Evolutionary conservation across 2,329 filamentous ascomycete genomes (phyloP).

Genomic region (Aureobasidium subglaciale): DNA sequence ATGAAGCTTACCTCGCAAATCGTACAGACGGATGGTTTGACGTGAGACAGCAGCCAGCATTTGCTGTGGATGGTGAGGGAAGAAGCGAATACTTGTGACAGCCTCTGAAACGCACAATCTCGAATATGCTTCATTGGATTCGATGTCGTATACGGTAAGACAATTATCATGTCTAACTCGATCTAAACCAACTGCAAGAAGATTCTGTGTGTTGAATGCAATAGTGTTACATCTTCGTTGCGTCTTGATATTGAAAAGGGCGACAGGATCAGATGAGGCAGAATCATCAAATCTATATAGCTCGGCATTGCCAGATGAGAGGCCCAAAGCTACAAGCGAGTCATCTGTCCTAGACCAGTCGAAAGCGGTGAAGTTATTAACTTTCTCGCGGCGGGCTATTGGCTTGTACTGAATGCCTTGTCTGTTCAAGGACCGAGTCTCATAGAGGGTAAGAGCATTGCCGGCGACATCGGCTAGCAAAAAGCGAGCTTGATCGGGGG

Average conservation of each 20-base stretch:
- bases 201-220: constrained; percentile 64
- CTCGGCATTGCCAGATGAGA: constrained; percentile 66
- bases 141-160: constrained; percentile 76
- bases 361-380: constrained; percentile 57
- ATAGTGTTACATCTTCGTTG: constrained; percentile 74
- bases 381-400: constrained; percentile 42
- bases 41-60: constrained; percentile 70
- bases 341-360: constrained; percentile 57
- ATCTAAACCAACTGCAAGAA: constrained; percentile 72
- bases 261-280: constrained; percentile 31
- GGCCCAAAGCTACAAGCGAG: constrained; percentile 67
- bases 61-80: constrained; percentile 67
- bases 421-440: constrained; percentile 34
- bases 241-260: constrained; percentile 66
- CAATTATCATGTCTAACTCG: constrained; percentile 75
- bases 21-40: constrained; percentile 68
- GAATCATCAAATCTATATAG: constrained; percentile 58
- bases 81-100: constrained; percentile 79
- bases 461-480: constrained; percentile 55
- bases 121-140: constrained; percentile 46
- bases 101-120: constrained; percentile 58
- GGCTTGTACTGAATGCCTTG: constrained; percentile 45
- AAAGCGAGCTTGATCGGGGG: constrained; percentile 47
- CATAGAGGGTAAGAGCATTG: constrained; percentile 53
- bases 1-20: constrained; percentile 58